These are phyloP conservation scores for Clarireedia monteithiana DNA, from an alignment of 2,329 filamentous ascomycete genomes.

Conservation along the genomic window DNA sequence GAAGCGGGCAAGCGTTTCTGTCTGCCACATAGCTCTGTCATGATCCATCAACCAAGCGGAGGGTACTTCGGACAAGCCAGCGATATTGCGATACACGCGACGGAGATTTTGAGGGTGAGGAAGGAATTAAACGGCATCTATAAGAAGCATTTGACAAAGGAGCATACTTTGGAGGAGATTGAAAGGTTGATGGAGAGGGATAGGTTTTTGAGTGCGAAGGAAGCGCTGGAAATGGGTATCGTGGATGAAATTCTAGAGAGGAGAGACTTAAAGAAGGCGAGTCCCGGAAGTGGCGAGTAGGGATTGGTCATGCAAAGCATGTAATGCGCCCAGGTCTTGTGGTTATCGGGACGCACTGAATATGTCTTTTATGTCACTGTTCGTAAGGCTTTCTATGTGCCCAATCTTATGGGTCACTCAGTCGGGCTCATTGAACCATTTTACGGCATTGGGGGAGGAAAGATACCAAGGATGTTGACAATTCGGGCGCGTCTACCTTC, in stretches of 20 bases:
- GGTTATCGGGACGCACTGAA: too few species aligned
- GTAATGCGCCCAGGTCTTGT: not conserved
- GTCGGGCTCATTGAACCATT: too few species aligned
- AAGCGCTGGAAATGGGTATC: slow-evolving; percentile 84
- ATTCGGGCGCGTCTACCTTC: too few species aligned
- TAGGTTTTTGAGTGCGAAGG: slow-evolving; percentile 82
- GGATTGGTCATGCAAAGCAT: not conserved
- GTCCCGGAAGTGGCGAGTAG: not conserved
- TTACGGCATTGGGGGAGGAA: too few species aligned
- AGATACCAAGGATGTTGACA: too few species aligned
- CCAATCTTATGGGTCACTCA: too few species aligned
- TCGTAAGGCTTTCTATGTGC: too few species aligned
- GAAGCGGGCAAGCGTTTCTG: slow-evolving; percentile 78
- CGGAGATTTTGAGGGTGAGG: slow-evolving; percentile 84
- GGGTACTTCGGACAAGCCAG: slow-evolving; percentile 57
- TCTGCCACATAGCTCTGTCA: slow-evolving; percentile 87
- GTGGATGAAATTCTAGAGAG: slow-evolving; percentile 80
- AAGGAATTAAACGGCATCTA: slow-evolving; percentile 88
- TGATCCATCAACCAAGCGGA: slow-evolving; percentile 93
- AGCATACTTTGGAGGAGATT: slow-evolving; percentile 73
- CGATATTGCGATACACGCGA: slow-evolving; percentile 95
- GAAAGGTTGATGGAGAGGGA: slow-evolving; percentile 96
- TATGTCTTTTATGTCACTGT: too few species aligned
- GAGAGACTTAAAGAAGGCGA: slow-evolving; percentile 34
- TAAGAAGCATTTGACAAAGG: slow-evolving; percentile 74